phyloP scores from a whole-genome alignment of 1,284 basidiomycete genomes.

The Lignosus rhinocerotis region DNA sequence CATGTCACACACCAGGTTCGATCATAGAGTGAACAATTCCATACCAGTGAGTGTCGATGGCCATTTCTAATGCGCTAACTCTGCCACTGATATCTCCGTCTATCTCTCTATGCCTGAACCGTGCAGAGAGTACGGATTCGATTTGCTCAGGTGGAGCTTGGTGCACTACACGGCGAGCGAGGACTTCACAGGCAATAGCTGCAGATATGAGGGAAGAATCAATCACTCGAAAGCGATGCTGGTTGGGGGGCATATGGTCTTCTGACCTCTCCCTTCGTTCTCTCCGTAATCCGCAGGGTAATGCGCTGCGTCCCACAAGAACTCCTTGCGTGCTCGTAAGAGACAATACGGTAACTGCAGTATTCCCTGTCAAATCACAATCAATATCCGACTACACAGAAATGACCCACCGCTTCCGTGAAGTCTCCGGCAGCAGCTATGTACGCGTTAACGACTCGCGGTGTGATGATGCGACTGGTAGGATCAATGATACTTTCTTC shows the following conservation, averaged over 20 bases:
- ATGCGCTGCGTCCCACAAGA: constrained; percentile 73
- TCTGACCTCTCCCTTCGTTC: constrained; percentile 73
- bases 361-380: neutral
- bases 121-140: constrained; percentile 71
- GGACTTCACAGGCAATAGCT: constrained; percentile 85
- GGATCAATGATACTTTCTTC: constrained; percentile 58
- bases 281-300: constrained; percentile 86
- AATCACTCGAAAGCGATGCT: neutral
- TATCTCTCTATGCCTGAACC: constrained; percentile 71
- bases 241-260: too few relatives aligned
- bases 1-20: neutral
- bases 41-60: constrained; percentile 83
- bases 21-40: constrained; percentile 18
- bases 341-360: constrained; percentile 72
- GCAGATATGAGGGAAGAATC: neutral
- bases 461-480: constrained; percentile 73
- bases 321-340: constrained; percentile 77
- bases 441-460: constrained; percentile 66
- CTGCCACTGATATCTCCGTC: constrained; percentile 81
- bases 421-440: constrained; percentile 75
- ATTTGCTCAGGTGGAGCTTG: constrained; percentile 62
- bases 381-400: neutral
- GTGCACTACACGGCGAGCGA: constrained; percentile 84
- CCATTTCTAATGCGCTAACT: constrained; percentile 76
- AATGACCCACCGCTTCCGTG: constrained; percentile 64